phyloP scores from a whole-genome alignment of 495 filamentous ascomycete species.

The Bryoglossum gracile region DNA sequence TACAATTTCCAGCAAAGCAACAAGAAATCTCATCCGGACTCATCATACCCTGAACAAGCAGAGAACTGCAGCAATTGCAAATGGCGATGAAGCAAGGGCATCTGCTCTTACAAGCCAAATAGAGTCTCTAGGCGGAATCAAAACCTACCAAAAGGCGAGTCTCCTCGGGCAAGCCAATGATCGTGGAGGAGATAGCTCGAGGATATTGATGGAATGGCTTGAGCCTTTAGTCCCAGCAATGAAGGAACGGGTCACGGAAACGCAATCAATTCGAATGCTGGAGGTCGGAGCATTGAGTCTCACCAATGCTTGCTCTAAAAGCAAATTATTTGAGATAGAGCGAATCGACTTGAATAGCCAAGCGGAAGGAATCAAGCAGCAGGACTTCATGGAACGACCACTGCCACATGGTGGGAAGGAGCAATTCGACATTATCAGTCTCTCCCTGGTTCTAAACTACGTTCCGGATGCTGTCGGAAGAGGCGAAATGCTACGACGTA shows the following conservation, averaged over 20 bases:
- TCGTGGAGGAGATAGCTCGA: constrained; percentile 87
- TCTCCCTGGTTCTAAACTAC: constrained; percentile 95
- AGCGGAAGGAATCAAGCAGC: constrained; percentile 66
- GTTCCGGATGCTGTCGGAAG: constrained; percentile 67
- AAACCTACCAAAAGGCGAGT: constrained; percentile 83
- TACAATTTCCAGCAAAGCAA: constrained; percentile 71
- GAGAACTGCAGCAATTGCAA: constrained; percentile 55
- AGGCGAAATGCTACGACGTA: constrained; percentile 81
- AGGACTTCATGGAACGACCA: constrained; percentile 92
- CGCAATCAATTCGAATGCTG: constrained; percentile 51
- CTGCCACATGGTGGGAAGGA: constrained; percentile 55
- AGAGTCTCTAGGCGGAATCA: constrained; percentile 64
- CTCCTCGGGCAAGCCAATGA: constrained; percentile 75
- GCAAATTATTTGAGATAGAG: constrained; percentile 60
- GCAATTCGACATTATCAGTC: constrained; percentile 78
- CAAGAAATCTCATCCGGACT: constrained; percentile 70
- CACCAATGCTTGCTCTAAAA: constrained; percentile 74
- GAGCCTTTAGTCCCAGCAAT: constrained; percentile 33
- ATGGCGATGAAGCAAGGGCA: constrained; percentile 56
- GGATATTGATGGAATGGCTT: constrained; percentile 81
- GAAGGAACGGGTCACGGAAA: constrained; percentile 22
- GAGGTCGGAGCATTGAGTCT: constrained; percentile 87
- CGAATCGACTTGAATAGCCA: constrained; percentile 91
- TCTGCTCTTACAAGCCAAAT: constrained; percentile 50
- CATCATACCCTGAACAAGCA: constrained; percentile 82